Percentiles rank a stretch among this genome's conserved stretches.
These are phyloP conservation scores for Daedaleopsis sinensis DNA, from an alignment of 768 basidiomycete species.

Conservation along the genomic window DNA sequence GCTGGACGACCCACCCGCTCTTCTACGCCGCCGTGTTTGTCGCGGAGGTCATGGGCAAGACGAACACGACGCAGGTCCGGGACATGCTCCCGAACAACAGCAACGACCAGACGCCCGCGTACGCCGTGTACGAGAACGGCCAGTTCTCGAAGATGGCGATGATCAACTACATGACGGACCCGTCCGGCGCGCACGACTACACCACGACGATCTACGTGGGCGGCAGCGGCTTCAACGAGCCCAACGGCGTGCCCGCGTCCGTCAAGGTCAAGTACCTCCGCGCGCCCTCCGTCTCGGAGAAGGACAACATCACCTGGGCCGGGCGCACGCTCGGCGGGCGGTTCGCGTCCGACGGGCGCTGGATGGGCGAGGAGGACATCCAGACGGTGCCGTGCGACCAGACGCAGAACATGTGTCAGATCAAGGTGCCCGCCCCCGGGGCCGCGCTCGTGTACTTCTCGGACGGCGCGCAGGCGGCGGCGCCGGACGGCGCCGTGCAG, in stretches of 20 bases:
- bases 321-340: conserved; percentile 62
- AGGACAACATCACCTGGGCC: conserved; percentile 52
- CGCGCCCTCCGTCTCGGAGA: conserved; percentile 43
- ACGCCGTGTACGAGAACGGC: conserved; percentile 52
- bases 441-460: conserved; percentile 77
- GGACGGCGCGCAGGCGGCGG: conserved; percentile 41
- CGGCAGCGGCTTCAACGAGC: conserved; percentile 37
- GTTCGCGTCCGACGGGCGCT: conserved; percentile 69
- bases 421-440: conserved; percentile 69
- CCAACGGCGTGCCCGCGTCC: conserved; percentile 33
- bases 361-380: conserved; percentile 55
- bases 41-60: conserved; percentile 50
- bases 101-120: conserved; percentile 45
- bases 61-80: conserved; percentile 43
- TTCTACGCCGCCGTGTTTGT: conserved; percentile 50
- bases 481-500: conserved; percentile 37
- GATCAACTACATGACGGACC: conserved; percentile 51
- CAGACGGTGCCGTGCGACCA: conserved; percentile 63
- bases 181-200: conserved; percentile 43
- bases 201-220: conserved; percentile 41
- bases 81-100: conserved; percentile 39
- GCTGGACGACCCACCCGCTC: conserved; percentile 50
- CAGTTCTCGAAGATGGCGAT: conserved; percentile 44
- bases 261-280: conserved; percentile 40
- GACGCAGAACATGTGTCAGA: conserved; percentile 51